A percentile compares a stretch with the other conserved stretches of the same genome.
Evolutionary conservation across 2,329 filamentous ascomycete genomes (phyloP).

Genomic region (Scytalidium lignicola): DNA sequence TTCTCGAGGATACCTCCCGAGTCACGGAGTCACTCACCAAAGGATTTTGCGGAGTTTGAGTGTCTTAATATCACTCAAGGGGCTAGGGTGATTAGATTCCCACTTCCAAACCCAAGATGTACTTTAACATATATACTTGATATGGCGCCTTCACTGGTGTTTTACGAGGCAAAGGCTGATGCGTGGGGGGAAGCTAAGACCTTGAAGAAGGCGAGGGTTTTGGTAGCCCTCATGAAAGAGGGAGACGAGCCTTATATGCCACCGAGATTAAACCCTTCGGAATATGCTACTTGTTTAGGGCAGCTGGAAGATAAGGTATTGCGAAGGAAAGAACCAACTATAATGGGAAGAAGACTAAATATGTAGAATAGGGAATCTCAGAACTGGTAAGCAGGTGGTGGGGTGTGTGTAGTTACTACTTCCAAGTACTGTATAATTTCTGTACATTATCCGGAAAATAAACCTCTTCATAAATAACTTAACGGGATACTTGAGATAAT

Average conservation of each 20-base stretch:
- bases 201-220: slow-evolving; percentile 5
- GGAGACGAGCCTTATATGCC: background rate
- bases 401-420: too few species aligned
- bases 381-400: too few species aligned
- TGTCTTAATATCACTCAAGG: slow-evolving; percentile 1
- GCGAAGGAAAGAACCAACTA: background rate
- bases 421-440: too few species aligned
- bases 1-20: background rate
- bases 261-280: background rate
- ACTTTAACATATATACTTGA: slow-evolving; percentile 8
- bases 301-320: background rate
- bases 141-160: slow-evolving; percentile 4
- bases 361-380: background rate
- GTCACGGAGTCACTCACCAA: background rate
- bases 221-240: slow-evolving; percentile 4
- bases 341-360: background rate
- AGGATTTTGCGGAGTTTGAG: slow-evolving; percentile 2
- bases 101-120: background rate
- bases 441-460: too few species aligned
- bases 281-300: slow-evolving; percentile 1
- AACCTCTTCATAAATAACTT: too few species aligned
- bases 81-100: background rate
- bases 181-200: slow-evolving; percentile 4
- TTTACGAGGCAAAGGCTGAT: slow-evolving; percentile 5
- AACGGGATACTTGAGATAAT: too few species aligned